A percentile compares a stretch with the other conserved stretches of the same genome.
These are phyloP conservation scores for Phialocephala subalpina DNA, from an alignment of 2,329 filamentous ascomycete species.

Conservation along the genomic window DNA sequence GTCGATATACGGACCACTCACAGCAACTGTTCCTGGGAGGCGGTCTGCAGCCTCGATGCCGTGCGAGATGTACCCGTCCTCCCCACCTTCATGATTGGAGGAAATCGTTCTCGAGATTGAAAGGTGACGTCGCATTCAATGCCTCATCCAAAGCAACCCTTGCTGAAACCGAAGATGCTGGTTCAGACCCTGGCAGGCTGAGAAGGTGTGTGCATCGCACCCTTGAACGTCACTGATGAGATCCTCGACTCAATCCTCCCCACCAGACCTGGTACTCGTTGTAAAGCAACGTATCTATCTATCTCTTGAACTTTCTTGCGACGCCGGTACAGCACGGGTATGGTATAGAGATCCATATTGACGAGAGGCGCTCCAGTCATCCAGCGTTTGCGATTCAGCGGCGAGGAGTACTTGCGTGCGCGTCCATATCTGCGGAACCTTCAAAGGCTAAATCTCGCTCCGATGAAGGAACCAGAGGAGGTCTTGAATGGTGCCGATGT, in stretches of 20 bases:
- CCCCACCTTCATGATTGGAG: neutral
- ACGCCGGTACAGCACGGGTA: slow-evolving; percentile 2
- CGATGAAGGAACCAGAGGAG: neutral
- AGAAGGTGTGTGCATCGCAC: neutral
- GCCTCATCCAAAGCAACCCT: neutral
- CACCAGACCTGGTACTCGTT: neutral
- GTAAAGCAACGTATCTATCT: neutral
- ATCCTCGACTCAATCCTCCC: neutral
- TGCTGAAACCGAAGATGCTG: slow-evolving; percentile 2
- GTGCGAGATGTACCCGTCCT: neutral
- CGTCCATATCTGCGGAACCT: slow-evolving; percentile 2
- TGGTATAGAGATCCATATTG: neutral
- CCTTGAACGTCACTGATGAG: slow-evolving; percentile 5
- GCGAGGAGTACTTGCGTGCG: neutral
- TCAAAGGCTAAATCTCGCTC: neutral
- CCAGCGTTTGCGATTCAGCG: neutral
- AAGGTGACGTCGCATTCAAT: neutral
- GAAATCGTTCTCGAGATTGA: neutral
- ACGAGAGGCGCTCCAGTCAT: neutral
- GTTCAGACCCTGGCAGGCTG: neutral
- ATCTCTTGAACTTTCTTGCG: neutral
- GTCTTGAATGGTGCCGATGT: neutral
- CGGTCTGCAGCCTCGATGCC: neutral
- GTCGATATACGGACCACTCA: slow-evolving; percentile 1
- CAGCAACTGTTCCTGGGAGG: neutral